These are phyloP conservation scores for Stygiomarasmius scandens DNA, from an alignment of 1,284 basidiomycete genomes.

Conservation along the genomic window DNA sequence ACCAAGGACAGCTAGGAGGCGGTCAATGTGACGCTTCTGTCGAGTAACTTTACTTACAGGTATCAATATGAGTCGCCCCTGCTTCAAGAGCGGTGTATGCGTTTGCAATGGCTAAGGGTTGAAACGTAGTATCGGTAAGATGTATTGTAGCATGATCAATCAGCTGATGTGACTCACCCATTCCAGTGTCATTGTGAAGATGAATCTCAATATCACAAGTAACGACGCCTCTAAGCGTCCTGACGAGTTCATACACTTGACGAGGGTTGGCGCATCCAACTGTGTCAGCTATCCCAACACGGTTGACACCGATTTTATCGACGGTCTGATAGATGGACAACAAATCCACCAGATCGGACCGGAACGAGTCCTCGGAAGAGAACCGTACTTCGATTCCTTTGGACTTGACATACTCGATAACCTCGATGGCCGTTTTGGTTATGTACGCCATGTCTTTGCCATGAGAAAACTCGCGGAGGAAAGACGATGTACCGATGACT, in stretches of 20 bases:
- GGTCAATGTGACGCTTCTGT: too few relatives aligned
- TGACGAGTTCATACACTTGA: constrained; percentile 98
- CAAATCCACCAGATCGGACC: constrained; percentile 98
- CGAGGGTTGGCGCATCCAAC: constrained; percentile 99
- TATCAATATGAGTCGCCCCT: constrained; percentile 99
- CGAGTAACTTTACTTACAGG: constrained; percentile 72
- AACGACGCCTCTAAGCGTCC: constrained; percentile 95
- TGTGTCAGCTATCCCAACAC: constrained; percentile 99
- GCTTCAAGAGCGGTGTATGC: constrained; percentile 98
- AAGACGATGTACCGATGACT: constrained; percentile 98
- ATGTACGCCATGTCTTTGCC: constrained; percentile 99
- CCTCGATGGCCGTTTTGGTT: constrained; percentile 98
- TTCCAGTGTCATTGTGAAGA: constrained; percentile 98
- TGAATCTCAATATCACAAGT: constrained; percentile 98
- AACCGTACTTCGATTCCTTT: constrained; percentile 99
- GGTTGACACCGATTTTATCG: constrained; percentile 99
- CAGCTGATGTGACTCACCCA: constrained; percentile 54
- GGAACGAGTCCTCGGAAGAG: constrained; percentile 99
- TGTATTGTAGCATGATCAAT: too few relatives aligned
- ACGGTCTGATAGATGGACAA: constrained; percentile 94
- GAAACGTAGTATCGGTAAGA: constrained; percentile 11
- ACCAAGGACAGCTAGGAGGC: constrained; percentile 80
- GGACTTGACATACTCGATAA: constrained; percentile 99
- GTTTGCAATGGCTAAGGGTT: constrained; percentile 86
- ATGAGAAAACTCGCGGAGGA: constrained; percentile 99